Base-by-base conservation (phyloP, 352 stramenopile genomes). In the Phytophthora boehmeriae region DNA sequence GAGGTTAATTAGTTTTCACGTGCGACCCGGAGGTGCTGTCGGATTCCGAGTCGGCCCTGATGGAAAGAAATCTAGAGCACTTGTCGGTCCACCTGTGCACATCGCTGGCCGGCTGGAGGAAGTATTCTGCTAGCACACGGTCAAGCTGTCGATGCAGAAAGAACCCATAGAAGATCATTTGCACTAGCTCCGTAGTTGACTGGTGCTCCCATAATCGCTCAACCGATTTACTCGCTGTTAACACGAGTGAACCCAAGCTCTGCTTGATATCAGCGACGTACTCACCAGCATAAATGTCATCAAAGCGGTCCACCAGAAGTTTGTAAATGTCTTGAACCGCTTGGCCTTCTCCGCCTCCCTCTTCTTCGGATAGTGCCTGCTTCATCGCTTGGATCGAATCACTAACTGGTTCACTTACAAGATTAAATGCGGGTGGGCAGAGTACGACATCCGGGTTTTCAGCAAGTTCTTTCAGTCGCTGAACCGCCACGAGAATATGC, bases 381-480 rank as follows among this genome's bases (percentile, higher is more conserved):
- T 39, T 20, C 19, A 42, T 6, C 35, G 19, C 1, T 32, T 30
- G 14, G 28, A 42, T 35, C 10, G 38, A 5, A 20, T 27, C 22
- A 2, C 46, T 10, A 38, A 23, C 4, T 13, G 49, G 23, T n/a
- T n/a, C n/a, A n/a, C n/a, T n/a, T n/a, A n/a, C n/a, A n/a, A n/a
- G n/a, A n/a, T n/a, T n/a, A n/a, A n/a, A n/a, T n/a, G n/a, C n/a
- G n/a, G n/a, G n/a, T n/a, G n/a, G n/a, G n/a, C n/a, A n/a, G n/a
- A n/a, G n/a, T n/a, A n/a, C n/a, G n/a, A n/a, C 36, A 4, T 47
- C 14, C 2, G 38, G 38, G 39, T 35, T 10, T 2, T 30, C 16
- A 20, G 55, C 45, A 39, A 63, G 51, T 8, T 44, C 4, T 22
- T 56, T 56, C 10, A 63, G 20, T 32, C 23, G 35, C 14, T 63